These are phyloP conservation scores for Termitomyces sp. DNA, from an alignment of 768 basidiomycete species.

Conservation along the genomic window DNA sequence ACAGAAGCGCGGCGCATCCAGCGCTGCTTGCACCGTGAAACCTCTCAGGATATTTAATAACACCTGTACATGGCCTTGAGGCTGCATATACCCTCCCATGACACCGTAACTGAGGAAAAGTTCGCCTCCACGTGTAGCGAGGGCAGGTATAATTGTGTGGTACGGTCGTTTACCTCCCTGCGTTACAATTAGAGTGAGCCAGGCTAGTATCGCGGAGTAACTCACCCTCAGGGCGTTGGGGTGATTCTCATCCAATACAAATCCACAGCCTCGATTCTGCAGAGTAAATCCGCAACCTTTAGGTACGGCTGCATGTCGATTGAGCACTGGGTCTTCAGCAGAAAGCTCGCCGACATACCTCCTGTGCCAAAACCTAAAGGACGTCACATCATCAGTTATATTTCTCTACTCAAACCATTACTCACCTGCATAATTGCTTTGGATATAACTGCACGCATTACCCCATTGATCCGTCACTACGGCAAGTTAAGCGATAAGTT, in stretches of 20 bases:
- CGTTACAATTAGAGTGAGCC: background rate
- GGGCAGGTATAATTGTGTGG: conserved; percentile 92
- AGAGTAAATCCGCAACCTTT: conserved; percentile 95
- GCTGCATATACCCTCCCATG: conserved; percentile 95
- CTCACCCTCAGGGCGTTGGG: conserved; percentile 77
- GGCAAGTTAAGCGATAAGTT: background rate
- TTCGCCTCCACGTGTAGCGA: conserved; percentile 75
- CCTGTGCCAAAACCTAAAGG: conserved; percentile 81
- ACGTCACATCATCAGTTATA: background rate
- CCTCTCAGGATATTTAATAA: conserved; percentile 87
- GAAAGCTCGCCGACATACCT: conserved; percentile 35
- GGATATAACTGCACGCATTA: conserved; percentile 86
- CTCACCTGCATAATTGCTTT: conserved; percentile 80
- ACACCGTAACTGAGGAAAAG: conserved; percentile 88
- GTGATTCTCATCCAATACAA: conserved; percentile 75
- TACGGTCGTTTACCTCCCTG: conserved; percentile 81
- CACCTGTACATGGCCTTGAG: conserved; percentile 96
- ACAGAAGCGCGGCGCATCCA: conserved; percentile 95
- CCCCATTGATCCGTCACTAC: conserved; percentile 83
- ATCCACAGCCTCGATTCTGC: conserved; percentile 90
- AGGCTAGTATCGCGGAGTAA: background rate
- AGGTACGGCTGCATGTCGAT: conserved; percentile 64
- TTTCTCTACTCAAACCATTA: conserved; percentile 11
- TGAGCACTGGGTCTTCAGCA: background rate
- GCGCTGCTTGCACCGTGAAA: conserved; percentile 80